Conservation (phyloP, 1,284 basidiomycete species). For the Ganoderma boninense region DNA sequence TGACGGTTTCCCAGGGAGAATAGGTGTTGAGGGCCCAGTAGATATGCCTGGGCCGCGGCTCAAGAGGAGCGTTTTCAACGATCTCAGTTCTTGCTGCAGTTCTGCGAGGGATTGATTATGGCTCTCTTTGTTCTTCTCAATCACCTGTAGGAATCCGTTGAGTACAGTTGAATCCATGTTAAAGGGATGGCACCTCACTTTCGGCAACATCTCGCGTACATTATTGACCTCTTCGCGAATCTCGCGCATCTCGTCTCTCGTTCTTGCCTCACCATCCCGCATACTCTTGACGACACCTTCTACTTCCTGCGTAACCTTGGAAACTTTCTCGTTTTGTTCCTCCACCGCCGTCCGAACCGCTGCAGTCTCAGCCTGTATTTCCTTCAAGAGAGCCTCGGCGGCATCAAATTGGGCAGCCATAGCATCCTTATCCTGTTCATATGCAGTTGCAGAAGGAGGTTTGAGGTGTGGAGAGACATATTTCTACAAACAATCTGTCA, state of each 20-base stretch:
- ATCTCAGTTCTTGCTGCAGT: conserved; percentile 94
- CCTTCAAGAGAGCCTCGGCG: conserved; percentile 83
- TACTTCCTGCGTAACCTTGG: conserved; percentile 83
- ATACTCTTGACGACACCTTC: conserved; percentile 82
- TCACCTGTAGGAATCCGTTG: conserved; percentile 66
- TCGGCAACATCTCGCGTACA: conserved; percentile 91
- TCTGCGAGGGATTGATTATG: conserved; percentile 84
- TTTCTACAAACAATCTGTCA: conserved; percentile 63
- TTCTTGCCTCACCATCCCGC: conserved; percentile 79
- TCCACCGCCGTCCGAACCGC: conserved; percentile 83
- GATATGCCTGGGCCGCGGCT: conserved; percentile 72
- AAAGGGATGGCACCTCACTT: conserved; percentile 56
- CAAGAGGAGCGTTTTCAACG: conserved; percentile 91
- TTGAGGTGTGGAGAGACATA: conserved; percentile 92
- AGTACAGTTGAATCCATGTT: neutral
- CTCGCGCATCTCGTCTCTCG: conserved; percentile 92
- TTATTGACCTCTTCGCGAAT: conserved; percentile 92
- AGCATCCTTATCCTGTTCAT: conserved; percentile 88
- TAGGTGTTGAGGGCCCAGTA: conserved; percentile 57
- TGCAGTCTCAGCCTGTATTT: conserved; percentile 82
- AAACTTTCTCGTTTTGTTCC: conserved; percentile 82
- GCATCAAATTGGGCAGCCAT: conserved; percentile 94
- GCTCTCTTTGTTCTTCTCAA: conserved; percentile 90
- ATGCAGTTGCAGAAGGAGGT: conserved; percentile 89
- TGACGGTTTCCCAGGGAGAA: conserved; percentile 67